Conservation (phyloP, 495 filamentous ascomycete species). For the Penicillium odoratum region DNA sequence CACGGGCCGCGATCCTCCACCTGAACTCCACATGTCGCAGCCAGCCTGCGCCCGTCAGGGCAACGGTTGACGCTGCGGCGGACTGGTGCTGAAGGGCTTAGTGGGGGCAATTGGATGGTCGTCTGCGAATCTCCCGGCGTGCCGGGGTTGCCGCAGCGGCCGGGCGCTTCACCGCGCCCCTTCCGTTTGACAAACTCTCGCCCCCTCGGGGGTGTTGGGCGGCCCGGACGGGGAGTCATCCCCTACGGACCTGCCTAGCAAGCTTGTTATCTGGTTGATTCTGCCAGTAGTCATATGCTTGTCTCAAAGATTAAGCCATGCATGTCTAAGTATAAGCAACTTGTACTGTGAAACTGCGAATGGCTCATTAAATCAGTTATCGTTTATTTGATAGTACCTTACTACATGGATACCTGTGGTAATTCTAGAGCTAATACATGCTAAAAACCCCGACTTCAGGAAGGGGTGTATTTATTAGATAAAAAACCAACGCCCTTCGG, state of each 20-base stretch:
- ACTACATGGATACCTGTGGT: too few relatives aligned
- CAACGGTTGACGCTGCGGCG: constrained; percentile 26
- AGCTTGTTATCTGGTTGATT: constrained; percentile 64
- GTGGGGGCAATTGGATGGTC: constrained; percentile 51
- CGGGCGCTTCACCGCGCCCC: constrained; percentile 18
- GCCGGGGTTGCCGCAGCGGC: constrained; percentile 17
- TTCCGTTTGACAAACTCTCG: constrained; percentile 16
- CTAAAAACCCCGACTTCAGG: too few relatives aligned
- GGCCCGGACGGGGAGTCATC: background rate
- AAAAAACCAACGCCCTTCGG: too few relatives aligned
- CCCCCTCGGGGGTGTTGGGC: constrained; percentile 18
- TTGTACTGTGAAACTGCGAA: too few relatives aligned
- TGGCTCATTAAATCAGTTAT: too few relatives aligned
- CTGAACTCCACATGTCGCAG: constrained; percentile 38
- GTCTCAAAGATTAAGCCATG: too few relatives aligned
- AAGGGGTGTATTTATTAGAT: too few relatives aligned
- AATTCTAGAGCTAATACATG: too few relatives aligned
- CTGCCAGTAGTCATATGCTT: constrained; percentile 71
- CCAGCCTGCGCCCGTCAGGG: constrained; percentile 7
- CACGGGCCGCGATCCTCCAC: constrained; percentile 34
- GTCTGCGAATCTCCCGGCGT: constrained; percentile 16
- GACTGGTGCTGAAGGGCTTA: constrained; percentile 44
- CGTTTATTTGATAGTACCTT: too few relatives aligned
- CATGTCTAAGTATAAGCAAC: too few relatives aligned
- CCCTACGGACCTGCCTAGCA: constrained; percentile 11